Conservation (phyloP, 306 rosid genomes). For the Carpinus fangiana region DNA sequence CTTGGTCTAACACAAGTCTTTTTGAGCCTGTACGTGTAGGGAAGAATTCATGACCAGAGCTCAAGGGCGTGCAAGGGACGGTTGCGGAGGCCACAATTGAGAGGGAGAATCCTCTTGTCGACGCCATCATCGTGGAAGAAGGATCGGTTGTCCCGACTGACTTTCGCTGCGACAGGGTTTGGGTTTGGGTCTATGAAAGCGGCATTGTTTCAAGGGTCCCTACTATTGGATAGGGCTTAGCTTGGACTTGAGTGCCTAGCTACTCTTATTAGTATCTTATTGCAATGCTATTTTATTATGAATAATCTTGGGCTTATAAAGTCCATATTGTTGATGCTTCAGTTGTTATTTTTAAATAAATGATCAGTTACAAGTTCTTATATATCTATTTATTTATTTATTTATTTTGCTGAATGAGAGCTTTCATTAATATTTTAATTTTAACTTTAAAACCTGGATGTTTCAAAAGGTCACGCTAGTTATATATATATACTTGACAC, state of each 20-base stretch:
- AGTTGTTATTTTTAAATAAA: no score
- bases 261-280: not conserved
- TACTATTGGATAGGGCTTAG: not conserved
- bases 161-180: conserved; percentile 46
- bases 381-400: no score
- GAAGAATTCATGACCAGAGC: conserved; percentile 61
- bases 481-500: no score
- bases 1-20: not conserved
- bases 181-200: conserved; percentile 37
- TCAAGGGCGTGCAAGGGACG: conserved; percentile 38
- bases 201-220: conserved; percentile 28
- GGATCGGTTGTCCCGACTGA: conserved; percentile 15
- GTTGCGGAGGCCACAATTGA: conserved; percentile 42
- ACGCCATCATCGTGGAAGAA: conserved; percentile 29
- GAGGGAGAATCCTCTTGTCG: conserved; percentile 43
- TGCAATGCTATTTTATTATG: not conserved
- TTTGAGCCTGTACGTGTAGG: conserved; percentile 25
- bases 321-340: no score
- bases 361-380: no score
- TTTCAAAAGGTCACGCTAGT: no score
- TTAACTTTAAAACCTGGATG: no score
- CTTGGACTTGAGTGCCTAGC: not conserved
- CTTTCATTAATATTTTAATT: no score
- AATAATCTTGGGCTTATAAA: no score
- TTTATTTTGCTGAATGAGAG: no score